Conservation (phyloP, 139 green algal genomes). For the Pleodorina starrii region DNA sequence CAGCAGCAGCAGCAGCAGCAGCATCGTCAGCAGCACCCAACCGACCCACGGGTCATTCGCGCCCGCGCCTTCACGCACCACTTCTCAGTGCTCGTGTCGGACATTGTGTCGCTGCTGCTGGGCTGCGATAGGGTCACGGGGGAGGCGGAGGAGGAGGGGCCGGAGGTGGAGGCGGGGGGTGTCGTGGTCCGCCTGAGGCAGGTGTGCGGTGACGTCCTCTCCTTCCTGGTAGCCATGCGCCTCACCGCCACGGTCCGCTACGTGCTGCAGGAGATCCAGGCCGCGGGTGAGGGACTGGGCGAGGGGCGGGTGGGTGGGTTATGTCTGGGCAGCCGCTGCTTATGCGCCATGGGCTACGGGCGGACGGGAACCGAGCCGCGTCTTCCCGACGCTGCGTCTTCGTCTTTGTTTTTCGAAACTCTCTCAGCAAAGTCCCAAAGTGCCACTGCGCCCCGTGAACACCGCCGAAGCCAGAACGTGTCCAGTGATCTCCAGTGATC, state of each 20-base stretch:
- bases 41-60: background rate
- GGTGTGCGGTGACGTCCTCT: slow-evolving; percentile 49
- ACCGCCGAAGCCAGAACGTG: too few relatives aligned
- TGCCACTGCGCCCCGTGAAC: too few relatives aligned
- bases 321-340: too few relatives aligned
- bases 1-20: background rate
- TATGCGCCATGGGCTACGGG: too few relatives aligned
- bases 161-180: background rate
- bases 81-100: background rate
- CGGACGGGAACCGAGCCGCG: too few relatives aligned
- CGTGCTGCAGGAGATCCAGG: background rate
- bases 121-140: background rate
- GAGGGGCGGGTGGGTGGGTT: too few relatives aligned
- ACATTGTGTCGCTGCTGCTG: slow-evolving; percentile 1
- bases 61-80: slow-evolving; percentile 21
- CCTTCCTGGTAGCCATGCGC: slow-evolving; percentile 68
- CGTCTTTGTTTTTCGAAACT: too few relatives aligned
- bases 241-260: background rate
- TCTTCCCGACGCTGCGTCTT: too few relatives aligned
- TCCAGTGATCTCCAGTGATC: too few relatives aligned
- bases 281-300: background rate
- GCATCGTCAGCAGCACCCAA: background rate
- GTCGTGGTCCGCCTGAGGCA: background rate
- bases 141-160: background rate
- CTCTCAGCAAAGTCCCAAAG: too few relatives aligned